These are phyloP conservation scores for Rhexocercosporidium sp. DNA, from an alignment of 2,329 filamentous ascomycete species.

Conservation along the genomic window DNA sequence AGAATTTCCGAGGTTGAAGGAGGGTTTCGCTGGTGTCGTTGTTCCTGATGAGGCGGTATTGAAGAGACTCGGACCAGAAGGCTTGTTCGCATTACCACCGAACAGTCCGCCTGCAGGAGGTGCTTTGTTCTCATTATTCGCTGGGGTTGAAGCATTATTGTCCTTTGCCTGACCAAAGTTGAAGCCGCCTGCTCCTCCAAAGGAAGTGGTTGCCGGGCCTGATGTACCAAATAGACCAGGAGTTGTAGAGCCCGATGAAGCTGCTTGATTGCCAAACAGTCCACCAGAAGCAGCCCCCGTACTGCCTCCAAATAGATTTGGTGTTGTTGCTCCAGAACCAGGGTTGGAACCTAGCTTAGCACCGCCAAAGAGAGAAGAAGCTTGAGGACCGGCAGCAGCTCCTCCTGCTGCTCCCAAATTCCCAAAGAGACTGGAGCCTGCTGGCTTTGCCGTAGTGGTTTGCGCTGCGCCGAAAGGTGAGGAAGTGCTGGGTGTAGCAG, in stretches of 20 bases:
- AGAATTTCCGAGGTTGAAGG: slow-evolving; percentile 32
- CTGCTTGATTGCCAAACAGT: slow-evolving; percentile 17
- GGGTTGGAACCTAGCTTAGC: slow-evolving; percentile 22
- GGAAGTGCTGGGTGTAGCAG: slow-evolving; percentile 23
- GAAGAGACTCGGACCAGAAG: slow-evolving; percentile 27
- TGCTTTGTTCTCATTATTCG: slow-evolving; percentile 27
- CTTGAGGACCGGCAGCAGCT: slow-evolving; percentile 2
- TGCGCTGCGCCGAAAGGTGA: slow-evolving; percentile 26
- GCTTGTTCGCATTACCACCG: slow-evolving; percentile 16
- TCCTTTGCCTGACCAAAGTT: slow-evolving; percentile 25
- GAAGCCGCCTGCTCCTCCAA: slow-evolving; percentile 24
- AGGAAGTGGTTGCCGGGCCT: slow-evolving; percentile 10
- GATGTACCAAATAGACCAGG: slow-evolving; percentile 13
- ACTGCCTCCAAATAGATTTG: slow-evolving; percentile 35
- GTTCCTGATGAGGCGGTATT: slow-evolving; percentile 35
- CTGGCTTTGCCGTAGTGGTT: slow-evolving; percentile 32
- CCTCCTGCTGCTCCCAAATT: slow-evolving; percentile 13
- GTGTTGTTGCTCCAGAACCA: slow-evolving; percentile 30
- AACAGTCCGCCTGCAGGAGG: slow-evolving; percentile 20
- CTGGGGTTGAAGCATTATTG: slow-evolving; percentile 20
- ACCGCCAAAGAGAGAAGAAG: slow-evolving; percentile 21
- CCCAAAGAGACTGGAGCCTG: slow-evolving; percentile 21
- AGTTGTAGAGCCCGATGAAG: slow-evolving; percentile 10
- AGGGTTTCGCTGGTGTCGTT: slow-evolving; percentile 36
- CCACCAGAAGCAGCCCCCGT: slow-evolving; percentile 39